Evolutionary conservation across 176 grass and related monocot genomes (phyloP), one percentile per base, ranked within the genome.

Genomic region (Cocos nucifera): DNA sequence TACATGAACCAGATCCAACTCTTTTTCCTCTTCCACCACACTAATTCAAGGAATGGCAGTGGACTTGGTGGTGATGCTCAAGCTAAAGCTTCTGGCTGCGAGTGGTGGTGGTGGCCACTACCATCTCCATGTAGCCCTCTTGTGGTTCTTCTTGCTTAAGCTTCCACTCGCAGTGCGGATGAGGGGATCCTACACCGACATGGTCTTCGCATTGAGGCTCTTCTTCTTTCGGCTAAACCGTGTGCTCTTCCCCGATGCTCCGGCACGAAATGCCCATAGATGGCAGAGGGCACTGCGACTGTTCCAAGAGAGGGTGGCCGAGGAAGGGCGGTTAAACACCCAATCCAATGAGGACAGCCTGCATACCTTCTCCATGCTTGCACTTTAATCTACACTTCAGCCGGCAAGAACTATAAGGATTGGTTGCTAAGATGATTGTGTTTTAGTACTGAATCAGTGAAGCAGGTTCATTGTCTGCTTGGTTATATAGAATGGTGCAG

Each of bases 81-180:
- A 67, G 64, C 50, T 67, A 29, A 67, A 67, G 64, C 64, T 67
- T 16, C 23, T 67, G 8, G 64, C 64, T 9, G 63, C 50, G 16
- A 50, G 64, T 3, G 50, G 24, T 26, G 57, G 57, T 15, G 57
- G 22, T 12, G 64, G 64, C 2, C 64, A 67, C 50, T 67, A 22
- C 51, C 64, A 67, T 29, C 64, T 67, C 23, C 64, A 67, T 54
- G 64, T 67, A 17, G 64, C 64, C 23, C 64, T 67, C 49, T 17
- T 67, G 23, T 67, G 64, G 64, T 54, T 67, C 64, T 67, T 67
- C 50, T 28, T 67, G 51, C 64, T 67, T 17, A 67, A 67, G 50
- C 64, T 67, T 27, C 64, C 64, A 16, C 49, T 67, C 6, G 64
- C 64, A 6, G 23, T 67, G 49, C 22, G 50, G 24, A 67, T 27